Base-by-base conservation (phyloP, 1,139 yeast species). In the Suhomyces terraborum region DNA sequence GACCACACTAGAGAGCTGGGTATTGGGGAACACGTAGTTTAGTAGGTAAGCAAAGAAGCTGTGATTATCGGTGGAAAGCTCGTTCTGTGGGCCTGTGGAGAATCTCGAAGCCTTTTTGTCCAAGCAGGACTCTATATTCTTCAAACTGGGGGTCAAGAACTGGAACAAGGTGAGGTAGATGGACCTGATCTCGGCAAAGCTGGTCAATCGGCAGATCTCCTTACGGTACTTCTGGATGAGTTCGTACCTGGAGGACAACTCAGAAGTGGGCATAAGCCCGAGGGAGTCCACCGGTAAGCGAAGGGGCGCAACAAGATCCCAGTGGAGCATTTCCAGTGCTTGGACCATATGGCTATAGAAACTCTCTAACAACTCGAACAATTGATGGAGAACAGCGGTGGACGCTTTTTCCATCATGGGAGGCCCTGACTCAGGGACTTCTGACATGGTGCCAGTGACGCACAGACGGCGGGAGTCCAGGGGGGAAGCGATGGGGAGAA, bases 171-270 rank as follows among this genome's bases (percentile, higher is more conserved):
- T 43, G 26, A 35, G 36, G 34, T 42, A 48, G n/a, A 48, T 36
- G 31, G 31, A 26, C 9, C 36, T 19, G 6, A 46, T 41, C 12
- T 49, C 43, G n/a, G 32, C 25, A 28, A 39, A 46, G 14, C 36
- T 37, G 18, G 31, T 14, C 23, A 49, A 35, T 6, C 6, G 28
- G 18, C 31, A 28, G 14, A 44, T 32, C 31, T 48, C 42, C 6
- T 25, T 29, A 22, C 43, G 42, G 37, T 46, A 49, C 39, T 46
- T 48, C 31, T 38, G 41, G 22, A 49, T 41, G 13, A 49, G 36
- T 10, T 39, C 36, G 20, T 27, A 40, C 4, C 53, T 32, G 10
- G 43, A 35, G 21, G 36, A 27, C 24, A 48, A 32, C 31, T 46
- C 47, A 7, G 27, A 17, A 5, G 43, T 19, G 21, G 46, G 42